Conservation (phyloP, 2,329 filamentous ascomycete species). For the Aspergillus sp. region DNA sequence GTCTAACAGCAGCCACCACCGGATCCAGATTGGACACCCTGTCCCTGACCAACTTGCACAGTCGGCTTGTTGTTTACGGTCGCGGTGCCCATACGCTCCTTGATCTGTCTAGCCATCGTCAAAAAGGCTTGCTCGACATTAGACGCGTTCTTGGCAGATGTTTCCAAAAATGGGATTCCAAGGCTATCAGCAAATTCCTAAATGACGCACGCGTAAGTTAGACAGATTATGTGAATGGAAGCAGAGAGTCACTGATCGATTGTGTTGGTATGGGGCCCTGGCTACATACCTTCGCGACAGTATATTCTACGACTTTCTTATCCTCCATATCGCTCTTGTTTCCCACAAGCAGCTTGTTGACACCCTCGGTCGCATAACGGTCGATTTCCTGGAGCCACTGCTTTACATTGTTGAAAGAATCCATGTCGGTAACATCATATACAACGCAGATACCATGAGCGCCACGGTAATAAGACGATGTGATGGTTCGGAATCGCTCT, state of each 20-base stretch:
- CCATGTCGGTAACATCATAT: constrained; percentile 99
- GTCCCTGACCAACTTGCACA: constrained; percentile 91
- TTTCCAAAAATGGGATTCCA: constrained; percentile 98
- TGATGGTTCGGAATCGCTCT: constrained; percentile 99
- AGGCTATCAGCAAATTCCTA: constrained; percentile 99
- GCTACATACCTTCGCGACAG: constrained; percentile 85
- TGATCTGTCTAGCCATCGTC: constrained; percentile 99
- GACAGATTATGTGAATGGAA: not conserved
- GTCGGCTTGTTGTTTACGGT: constrained; percentile 98
- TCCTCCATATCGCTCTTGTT: constrained; percentile 99
- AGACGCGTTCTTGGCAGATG: constrained; percentile 98
- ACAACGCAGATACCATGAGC: constrained; percentile 99
- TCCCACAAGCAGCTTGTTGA: constrained; percentile 98
- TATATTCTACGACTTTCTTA: constrained; percentile 99
- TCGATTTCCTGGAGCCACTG: constrained; percentile 99
- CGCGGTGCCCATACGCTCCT: constrained; percentile 98
- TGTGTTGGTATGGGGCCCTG: not conserved
- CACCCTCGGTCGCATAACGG: constrained; percentile 96
- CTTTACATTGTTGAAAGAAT: constrained; percentile 99
- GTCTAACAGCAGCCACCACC: constrained; percentile 87
- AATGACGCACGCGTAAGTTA: constrained; percentile 14
- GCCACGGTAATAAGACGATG: constrained; percentile 98
- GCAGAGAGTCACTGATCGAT: not conserved
- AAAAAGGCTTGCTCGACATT: constrained; percentile 99
- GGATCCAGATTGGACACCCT: constrained; percentile 85